Conservation (phyloP, 2,329 filamentous ascomycete species). For the Endoconidiophora laricicola region DNA sequence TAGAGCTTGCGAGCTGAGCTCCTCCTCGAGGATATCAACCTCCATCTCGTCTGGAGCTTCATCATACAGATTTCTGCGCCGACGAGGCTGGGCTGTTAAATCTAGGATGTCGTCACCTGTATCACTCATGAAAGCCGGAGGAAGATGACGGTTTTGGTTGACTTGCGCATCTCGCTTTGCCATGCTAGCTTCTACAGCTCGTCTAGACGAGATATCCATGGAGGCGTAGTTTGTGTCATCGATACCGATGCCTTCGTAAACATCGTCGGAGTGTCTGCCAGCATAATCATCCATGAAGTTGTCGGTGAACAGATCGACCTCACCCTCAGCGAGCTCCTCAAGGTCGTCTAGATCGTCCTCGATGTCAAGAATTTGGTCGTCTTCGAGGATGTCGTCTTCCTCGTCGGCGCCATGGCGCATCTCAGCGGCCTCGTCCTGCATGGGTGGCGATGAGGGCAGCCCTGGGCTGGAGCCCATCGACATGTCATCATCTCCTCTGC, state of each 20-base stretch:
- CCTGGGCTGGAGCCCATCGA: constrained; percentile 43
- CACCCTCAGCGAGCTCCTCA: constrained; percentile 68
- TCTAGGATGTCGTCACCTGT: constrained; percentile 76
- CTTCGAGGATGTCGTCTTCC: constrained; percentile 57
- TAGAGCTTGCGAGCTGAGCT: constrained; percentile 79
- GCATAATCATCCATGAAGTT: constrained; percentile 58
- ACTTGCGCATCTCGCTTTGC: constrained; percentile 60
- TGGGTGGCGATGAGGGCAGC: constrained; percentile 50
- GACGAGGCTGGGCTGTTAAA: constrained; percentile 67
- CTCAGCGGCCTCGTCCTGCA: constrained; percentile 31
- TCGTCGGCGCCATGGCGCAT: constrained; percentile 48
- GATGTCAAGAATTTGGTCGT: constrained; percentile 37
- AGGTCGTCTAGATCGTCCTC: constrained; percentile 57
- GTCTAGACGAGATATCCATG: constrained; percentile 47
- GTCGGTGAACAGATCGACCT: constrained; percentile 61
- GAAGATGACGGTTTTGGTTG: constrained; percentile 47
- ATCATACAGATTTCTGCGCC: constrained; percentile 79
- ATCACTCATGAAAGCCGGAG: constrained; percentile 62
- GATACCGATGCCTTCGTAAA: constrained; percentile 53
- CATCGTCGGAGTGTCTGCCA: constrained; percentile 40
- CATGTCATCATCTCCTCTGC: constrained; percentile 31
- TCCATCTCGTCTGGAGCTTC: constrained; percentile 88
- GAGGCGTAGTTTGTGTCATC: constrained; percentile 60
- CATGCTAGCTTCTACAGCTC: constrained; percentile 55
- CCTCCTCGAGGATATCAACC: constrained; percentile 90